Conservation (phyloP, 2,329 filamentous ascomycete species). For the Coniochaeta sp. region DNA sequence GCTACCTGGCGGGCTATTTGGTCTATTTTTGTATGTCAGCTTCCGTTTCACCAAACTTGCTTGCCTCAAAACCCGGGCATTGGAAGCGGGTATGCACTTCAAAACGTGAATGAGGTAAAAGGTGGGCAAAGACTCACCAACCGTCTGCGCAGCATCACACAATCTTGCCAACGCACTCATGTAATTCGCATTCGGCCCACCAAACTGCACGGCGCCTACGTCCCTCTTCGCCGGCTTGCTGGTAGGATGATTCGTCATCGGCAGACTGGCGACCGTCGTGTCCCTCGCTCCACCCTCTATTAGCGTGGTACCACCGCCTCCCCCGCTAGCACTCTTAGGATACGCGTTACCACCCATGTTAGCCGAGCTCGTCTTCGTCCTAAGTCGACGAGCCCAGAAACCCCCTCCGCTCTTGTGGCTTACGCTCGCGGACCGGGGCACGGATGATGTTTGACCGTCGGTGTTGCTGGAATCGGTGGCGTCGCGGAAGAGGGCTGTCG, state of each 20-base stretch:
- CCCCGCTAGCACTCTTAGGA: slow-evolving; percentile 32
- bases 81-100: not conserved
- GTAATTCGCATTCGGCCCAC: slow-evolving; percentile 81
- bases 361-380: slow-evolving; percentile 78
- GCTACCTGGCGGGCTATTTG: slow-evolving; percentile 95
- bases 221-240: slow-evolving; percentile 67
- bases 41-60: not conserved
- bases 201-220: slow-evolving; percentile 60
- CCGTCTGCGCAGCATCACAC: slow-evolving; percentile 86
- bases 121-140: slow-evolving; percentile 58
- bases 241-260: slow-evolving; percentile 63
- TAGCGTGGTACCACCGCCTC: slow-evolving; percentile 22
- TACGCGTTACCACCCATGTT: slow-evolving; percentile 46
- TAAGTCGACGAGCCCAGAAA: slow-evolving; percentile 82
- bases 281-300: slow-evolving; percentile 47
- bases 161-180: slow-evolving; percentile 85
- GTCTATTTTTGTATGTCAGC: slow-evolving; percentile 46
- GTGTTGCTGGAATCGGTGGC: slow-evolving; percentile 40
- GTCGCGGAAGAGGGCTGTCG: slow-evolving; percentile 69
- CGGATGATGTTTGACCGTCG: slow-evolving; percentile 19
- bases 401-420: slow-evolving; percentile 65
- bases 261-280: slow-evolving; percentile 62
- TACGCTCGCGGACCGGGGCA: slow-evolving; percentile 52
- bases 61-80: not conserved
- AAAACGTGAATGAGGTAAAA: slow-evolving; percentile 3